Percentiles rank a stretch among this genome's conserved stretches.
phyloP scores from a whole-genome alignment of 2,329 filamentous ascomycete genomes.

The Colletotrichum siamense region DNA sequence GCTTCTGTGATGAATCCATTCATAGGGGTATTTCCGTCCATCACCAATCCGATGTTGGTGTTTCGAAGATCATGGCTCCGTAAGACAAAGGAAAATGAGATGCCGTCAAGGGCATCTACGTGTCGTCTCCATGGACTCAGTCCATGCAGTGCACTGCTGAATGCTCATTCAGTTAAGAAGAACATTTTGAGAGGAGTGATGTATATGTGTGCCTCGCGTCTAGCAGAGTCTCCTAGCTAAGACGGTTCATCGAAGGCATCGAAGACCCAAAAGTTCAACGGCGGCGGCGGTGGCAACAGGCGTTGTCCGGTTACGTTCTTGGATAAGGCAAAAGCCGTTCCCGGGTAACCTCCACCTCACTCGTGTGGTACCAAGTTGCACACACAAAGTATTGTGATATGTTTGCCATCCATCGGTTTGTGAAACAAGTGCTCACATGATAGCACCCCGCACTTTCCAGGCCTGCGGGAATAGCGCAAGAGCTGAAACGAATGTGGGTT shows the following conservation, averaged over 20 bases:
- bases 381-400: background rate
- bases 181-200: background rate
- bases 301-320: background rate
- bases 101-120: background rate
- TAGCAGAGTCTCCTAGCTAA: background rate
- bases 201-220: background rate
- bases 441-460: conserved; percentile 2
- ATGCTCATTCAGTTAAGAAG: background rate
- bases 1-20: background rate
- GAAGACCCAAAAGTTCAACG: background rate
- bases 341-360: background rate
- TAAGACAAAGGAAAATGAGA: background rate
- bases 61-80: background rate
- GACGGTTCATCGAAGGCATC: background rate
- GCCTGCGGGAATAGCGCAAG: conserved; percentile 15
- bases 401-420: background rate
- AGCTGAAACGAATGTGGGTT: conserved; percentile 3
- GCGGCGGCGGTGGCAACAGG: background rate
- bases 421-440: background rate
- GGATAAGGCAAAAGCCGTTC: background rate
- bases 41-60: conserved; percentile 5
- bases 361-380: background rate
- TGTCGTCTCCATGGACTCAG: background rate
- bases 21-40: conserved; percentile 13
- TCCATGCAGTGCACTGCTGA: background rate